Evolutionary conservation across 2,329 filamentous ascomycete species (phyloP), one percentile per base, ranked within the genome.

Genomic region (Byssothecium circinans): DNA sequence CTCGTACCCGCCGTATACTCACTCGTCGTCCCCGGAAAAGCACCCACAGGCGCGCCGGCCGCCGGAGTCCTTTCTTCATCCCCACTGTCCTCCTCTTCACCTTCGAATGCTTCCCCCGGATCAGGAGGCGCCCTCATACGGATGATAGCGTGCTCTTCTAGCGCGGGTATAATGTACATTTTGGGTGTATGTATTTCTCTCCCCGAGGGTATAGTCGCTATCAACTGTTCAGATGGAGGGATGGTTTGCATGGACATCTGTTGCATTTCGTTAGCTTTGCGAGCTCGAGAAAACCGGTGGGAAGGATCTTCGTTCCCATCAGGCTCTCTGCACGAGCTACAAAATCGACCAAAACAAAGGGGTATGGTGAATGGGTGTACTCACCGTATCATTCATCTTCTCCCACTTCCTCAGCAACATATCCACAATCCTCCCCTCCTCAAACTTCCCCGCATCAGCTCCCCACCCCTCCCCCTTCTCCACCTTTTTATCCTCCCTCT

Each of bases 361-460:
- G n/a, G n/a, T n/a, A n/a, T n/a, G n/a, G n/a, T n/a, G n/a, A n/a
- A n/a, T n/a, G n/a, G n/a, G n/a, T n/a, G n/a, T n/a, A 35, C 83
- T 74, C 74, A 95, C 89, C 15, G 89, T 95, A 70, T 96, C 90
- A 65, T 99, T 99, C 72, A 91, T 84, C 74, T 91, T 94, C 52
- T 83, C 84, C 92, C 94, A 96, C 68, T 96, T 96, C 30, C 78
- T 80, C 60, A 95, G 83, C 27, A 99, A 75, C 84, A 94, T 89
- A 60, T 94, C 88, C 42, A 96, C 78, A 2, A 97, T 87, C 45
- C 91, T 80, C 2, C 80, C 84, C 72, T 99, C 94, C 68, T 97
- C 94, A 15, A 89, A 73, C 60, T 82, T 86, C 1, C 94, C 92
- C 0, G 86, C 92, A 71, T 96, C 91, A 37, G 85, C 77, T 0